Conservation (phyloP, 352 stramenopile genomes). For the Plasmopara viticola region DNA sequence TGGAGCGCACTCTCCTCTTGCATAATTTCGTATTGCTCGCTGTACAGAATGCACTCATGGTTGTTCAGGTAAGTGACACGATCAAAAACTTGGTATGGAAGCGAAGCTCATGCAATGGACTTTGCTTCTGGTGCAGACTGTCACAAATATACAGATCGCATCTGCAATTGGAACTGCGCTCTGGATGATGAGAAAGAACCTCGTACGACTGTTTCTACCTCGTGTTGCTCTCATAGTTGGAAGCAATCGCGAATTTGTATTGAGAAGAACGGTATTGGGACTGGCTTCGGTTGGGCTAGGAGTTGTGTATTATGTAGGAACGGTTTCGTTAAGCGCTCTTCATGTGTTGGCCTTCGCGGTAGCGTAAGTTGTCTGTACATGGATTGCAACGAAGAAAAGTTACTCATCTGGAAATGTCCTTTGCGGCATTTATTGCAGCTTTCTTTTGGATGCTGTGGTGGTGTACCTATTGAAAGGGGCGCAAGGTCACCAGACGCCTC, state of each 20-base stretch:
- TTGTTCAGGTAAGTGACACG: slow-evolving; percentile 26
- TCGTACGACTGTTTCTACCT: slow-evolving; percentile 16
- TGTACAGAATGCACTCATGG: slow-evolving; percentile 39
- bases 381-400: neutral
- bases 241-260: slow-evolving; percentile 4
- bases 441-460: slow-evolving; percentile 22
- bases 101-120: too few relatives aligned
- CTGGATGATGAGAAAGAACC: slow-evolving; percentile 33
- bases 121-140: slow-evolving; percentile 13
- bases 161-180: slow-evolving; percentile 25
- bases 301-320: slow-evolving; percentile 4
- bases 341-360: slow-evolving; percentile 15
- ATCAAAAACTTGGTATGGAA: too few relatives aligned
- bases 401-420: neutral
- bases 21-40: slow-evolving; percentile 28
- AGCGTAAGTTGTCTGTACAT: slow-evolving; percentile 13
- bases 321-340: slow-evolving; percentile 2
- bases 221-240: slow-evolving; percentile 5
- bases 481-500: slow-evolving; percentile 9
- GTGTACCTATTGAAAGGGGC: slow-evolving; percentile 13
- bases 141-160: slow-evolving; percentile 23
- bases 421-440: slow-evolving; percentile 2
- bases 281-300: slow-evolving; percentile 4
- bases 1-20: slow-evolving; percentile 33
- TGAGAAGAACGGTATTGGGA: slow-evolving; percentile 4